Evolutionary conservation across 108 stramenopile genomes (phyloP), one percentile per base, ranked within the genome.

Genomic region (Skeletonema tropicum): DNA sequence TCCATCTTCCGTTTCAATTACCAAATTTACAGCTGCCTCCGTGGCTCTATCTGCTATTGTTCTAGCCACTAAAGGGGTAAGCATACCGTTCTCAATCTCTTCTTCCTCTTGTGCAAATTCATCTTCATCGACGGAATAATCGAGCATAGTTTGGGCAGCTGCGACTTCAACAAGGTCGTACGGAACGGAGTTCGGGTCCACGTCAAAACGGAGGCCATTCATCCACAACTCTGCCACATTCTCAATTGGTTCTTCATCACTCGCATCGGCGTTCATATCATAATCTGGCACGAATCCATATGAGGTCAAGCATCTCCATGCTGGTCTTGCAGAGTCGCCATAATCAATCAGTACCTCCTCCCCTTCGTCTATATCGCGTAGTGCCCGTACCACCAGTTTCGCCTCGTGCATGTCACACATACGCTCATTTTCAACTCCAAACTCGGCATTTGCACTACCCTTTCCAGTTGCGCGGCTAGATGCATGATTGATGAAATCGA

Each of bases 401-500:
- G 80, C 70, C 10, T 85, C 77, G 17, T 68, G 65, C 59, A 79
- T 64, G 25, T 79, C 71, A 39, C 66, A 64, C 65, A 72, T 60
- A 9, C 55, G 59, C 13, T 63, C 74, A 21, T 64, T 70, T 63
- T 87, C 85, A 14, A 84, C 26, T 21, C 52, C 46, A 83, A 90
- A 94, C 6, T 64, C 30, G 26, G 93, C 93, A 72, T 90, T 91
- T 3, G 89, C 77, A 35, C 45, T 42, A 14, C 65, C 63, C 5
- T 38, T 14, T 14, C 49, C 58, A 13, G 39, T 31, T 35, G 45
- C 23, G 12, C 25, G 55, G 32, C 38, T 57, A 2, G 74, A 82
- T 29, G 76, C 84, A 78, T 94, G 93, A 71, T 94, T 94, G 78
- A 94, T 83, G 35, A 89, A 74, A 59, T 94, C 93, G 76, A 94